These are phyloP conservation scores for Apophysomyces ossiformis DNA, from an alignment of 371 early-diverging fungal genomes.

Conservation along the genomic window DNA sequence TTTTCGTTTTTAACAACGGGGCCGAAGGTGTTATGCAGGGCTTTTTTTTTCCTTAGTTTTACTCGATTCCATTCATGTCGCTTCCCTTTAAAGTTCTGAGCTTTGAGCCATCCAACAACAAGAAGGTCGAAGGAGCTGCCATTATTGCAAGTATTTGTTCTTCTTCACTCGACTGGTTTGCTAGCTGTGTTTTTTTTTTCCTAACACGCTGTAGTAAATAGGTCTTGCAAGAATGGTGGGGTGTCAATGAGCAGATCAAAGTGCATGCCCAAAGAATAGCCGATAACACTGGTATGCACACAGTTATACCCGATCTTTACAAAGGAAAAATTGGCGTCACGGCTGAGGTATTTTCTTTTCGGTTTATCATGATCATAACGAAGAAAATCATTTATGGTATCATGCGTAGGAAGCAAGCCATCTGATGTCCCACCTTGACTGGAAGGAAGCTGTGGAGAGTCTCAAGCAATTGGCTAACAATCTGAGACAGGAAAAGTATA, in stretches of 20 bases:
- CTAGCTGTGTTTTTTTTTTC: not conserved
- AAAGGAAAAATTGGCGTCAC: conserved; percentile 50
- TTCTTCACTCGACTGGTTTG: not conserved
- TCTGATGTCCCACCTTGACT: conserved; percentile 55
- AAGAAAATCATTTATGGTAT: not conserved
- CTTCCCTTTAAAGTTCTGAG: conserved; percentile 23
- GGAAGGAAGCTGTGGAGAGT: conserved; percentile 41
- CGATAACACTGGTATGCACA: conserved; percentile 46
- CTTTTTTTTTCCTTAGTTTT: not conserved
- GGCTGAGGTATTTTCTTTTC: conserved; percentile 26
- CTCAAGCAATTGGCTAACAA: conserved; percentile 29
- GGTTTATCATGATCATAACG: not conserved
- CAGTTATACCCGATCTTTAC: conserved; percentile 55
- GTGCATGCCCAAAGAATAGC: conserved; percentile 53
- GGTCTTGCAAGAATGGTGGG: conserved; percentile 47
- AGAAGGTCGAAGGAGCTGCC: conserved; percentile 22
- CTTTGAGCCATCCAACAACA: conserved; percentile 26
- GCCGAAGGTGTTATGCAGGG: not conserved
- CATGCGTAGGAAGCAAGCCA: conserved; percentile 47
- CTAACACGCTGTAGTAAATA: not conserved
- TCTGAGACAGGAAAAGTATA: conserved; percentile 26
- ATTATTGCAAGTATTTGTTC: conserved; percentile 31
- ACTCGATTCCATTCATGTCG: not conserved
- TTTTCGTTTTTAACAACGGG: not conserved
- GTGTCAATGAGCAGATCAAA: conserved; percentile 49